These are phyloP conservation scores for Thyridium curvatum DNA, from an alignment of 2,329 filamentous ascomycete species.

Conservation along the genomic window DNA sequence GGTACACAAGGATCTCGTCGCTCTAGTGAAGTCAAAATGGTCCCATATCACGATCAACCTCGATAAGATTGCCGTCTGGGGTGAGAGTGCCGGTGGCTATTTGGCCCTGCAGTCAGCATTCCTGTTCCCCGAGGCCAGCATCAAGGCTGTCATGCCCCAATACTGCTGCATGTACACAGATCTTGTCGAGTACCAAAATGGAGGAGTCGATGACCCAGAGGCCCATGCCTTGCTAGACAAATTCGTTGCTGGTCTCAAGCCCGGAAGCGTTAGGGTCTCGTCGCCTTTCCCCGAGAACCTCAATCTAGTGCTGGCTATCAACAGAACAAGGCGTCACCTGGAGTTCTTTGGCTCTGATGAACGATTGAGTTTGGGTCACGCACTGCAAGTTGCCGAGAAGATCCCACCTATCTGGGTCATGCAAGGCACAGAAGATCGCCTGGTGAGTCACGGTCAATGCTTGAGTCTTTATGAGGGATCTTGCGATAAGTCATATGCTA, in stretches of 20 bases:
- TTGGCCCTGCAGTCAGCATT: slow-evolving; percentile 15
- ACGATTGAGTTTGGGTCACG: slow-evolving; percentile 7
- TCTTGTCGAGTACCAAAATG: slow-evolving; percentile 2
- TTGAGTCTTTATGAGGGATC: neutral
- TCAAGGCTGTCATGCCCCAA: slow-evolving; percentile 11
- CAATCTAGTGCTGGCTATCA: slow-evolving; percentile 1
- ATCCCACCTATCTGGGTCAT: slow-evolving; percentile 11
- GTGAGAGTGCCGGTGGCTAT: slow-evolving; percentile 15
- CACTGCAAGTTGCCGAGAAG: slow-evolving; percentile 5
- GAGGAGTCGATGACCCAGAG: neutral
- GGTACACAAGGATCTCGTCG: slow-evolving; percentile 18
- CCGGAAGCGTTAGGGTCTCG: slow-evolving; percentile 3
- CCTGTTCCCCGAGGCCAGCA: slow-evolving; percentile 7
- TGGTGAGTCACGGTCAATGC: slow-evolving; percentile 6
- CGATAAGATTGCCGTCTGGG: slow-evolving; percentile 6
- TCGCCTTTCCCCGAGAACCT: slow-evolving; percentile 7
- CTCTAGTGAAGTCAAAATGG: neutral
- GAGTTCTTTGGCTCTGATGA: slow-evolving; percentile 9
- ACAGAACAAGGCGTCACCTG: slow-evolving; percentile 3
- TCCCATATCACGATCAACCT: slow-evolving; percentile 8
- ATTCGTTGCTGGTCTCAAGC: slow-evolving; percentile 2
- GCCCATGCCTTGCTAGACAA: slow-evolving; percentile 4
- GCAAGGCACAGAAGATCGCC: slow-evolving; percentile 10
- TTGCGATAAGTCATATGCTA: neutral
- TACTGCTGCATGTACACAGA: slow-evolving; percentile 12